phyloP scores from a whole-genome alignment of 2,329 filamentous ascomycete species.

The Penicillium sp. region DNA sequence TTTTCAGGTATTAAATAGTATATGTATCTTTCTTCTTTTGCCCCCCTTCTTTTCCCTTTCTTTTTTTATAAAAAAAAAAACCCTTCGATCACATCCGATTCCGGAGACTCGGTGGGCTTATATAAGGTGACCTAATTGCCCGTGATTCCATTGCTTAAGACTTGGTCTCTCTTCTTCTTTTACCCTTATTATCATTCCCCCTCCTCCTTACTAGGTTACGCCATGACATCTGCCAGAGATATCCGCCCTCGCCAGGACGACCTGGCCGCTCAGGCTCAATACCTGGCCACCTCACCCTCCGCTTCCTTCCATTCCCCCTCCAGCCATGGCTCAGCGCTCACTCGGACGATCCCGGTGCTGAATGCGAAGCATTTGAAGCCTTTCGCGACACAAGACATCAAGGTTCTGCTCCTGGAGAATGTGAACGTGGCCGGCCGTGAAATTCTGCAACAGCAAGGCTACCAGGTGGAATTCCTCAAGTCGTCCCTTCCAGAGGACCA shows the following conservation, averaged over 20 bases:
- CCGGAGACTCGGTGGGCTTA: constrained; percentile 19
- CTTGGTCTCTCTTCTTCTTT: neutral
- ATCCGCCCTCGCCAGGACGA: constrained; percentile 33
- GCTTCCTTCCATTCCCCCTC: constrained; percentile 73
- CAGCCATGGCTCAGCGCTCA: constrained; percentile 55
- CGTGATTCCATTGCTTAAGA: constrained; percentile 6
- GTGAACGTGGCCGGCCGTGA: constrained; percentile 87
- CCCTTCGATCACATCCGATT: constrained; percentile 12
- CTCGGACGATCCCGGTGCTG: constrained; percentile 45
- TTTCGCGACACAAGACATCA: constrained; percentile 93
- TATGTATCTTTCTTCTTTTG: neutral
- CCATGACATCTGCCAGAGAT: constrained; percentile 36
- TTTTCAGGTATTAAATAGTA: neutral
- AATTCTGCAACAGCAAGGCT: constrained; percentile 80
- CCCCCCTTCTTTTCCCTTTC: neutral
- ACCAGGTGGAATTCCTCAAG: constrained; percentile 92
- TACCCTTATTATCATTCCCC: constrained; percentile 4
- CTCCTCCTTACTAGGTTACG: constrained; percentile 9
- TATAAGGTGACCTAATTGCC: constrained; percentile 12
- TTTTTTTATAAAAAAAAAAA: no score
- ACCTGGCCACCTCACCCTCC: constrained; percentile 72
- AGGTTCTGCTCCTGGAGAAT: constrained; percentile 93
- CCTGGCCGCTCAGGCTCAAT: constrained; percentile 56
- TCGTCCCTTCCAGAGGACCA: constrained; percentile 86
- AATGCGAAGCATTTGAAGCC: constrained; percentile 80